phyloP scores from a whole-genome alignment of 805 yeast species.

The Phaffomyces antillensis region DNA sequence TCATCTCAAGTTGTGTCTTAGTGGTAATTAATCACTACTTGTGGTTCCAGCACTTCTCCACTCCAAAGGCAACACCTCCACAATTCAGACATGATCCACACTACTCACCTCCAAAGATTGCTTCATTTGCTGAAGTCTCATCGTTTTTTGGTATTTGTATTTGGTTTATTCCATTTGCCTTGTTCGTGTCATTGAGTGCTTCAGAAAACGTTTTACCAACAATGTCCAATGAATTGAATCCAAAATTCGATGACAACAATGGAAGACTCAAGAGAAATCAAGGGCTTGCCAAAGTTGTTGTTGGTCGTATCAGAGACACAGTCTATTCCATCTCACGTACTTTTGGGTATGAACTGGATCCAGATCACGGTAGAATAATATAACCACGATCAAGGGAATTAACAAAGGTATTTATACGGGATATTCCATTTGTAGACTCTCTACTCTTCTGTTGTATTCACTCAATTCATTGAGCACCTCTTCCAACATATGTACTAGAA shows the following conservation, averaged over 20 bases:
- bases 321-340: constrained; percentile 39
- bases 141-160: constrained; percentile 90
- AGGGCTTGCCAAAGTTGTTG: constrained; percentile 64
- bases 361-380: constrained; percentile 43
- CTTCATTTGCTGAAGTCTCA: constrained; percentile 84
- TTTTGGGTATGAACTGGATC: constrained; percentile 62
- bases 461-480: too few relatives aligned
- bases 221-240: constrained; percentile 22
- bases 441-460: background rate
- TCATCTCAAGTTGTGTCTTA: constrained; percentile 61
- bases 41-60: constrained; percentile 84
- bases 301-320: constrained; percentile 43
- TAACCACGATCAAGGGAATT: constrained; percentile 12
- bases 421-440: background rate
- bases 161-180: constrained; percentile 90
- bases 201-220: constrained; percentile 82
- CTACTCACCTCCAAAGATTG: constrained; percentile 59
- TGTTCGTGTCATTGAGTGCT: constrained; percentile 87
- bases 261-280: constrained; percentile 38
- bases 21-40: constrained; percentile 77
- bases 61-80: constrained; percentile 61
- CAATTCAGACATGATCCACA: constrained; percentile 50
- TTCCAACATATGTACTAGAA: background rate
- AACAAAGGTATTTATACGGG: background rate
- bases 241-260: constrained; percentile 24